A percentile compares a stretch with the other conserved stretches of the same genome.
phyloP scores from a whole-genome alignment of 257 asterid species.

The Catharanthus roseus region DNA sequence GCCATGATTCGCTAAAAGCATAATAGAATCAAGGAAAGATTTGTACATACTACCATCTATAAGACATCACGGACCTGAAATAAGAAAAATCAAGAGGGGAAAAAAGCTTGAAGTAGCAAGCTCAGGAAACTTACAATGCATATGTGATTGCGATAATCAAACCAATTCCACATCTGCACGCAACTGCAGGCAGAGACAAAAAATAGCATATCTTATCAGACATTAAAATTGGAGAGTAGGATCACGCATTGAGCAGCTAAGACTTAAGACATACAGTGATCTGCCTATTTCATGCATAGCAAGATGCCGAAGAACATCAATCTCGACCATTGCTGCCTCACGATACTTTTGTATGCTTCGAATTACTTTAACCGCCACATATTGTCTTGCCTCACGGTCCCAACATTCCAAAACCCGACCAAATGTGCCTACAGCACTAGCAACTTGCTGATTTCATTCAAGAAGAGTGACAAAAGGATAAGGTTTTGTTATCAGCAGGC shows the following conservation, averaged over 20 bases:
- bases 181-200: conserved; percentile 44
- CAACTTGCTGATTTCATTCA: conserved; percentile 71
- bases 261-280: conserved; percentile 49
- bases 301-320: conserved; percentile 62
- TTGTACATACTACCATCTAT: not conserved
- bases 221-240: conserved; percentile 14
- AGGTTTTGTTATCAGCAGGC: conserved; percentile 58
- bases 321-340: conserved; percentile 76
- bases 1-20: conserved; percentile 12
- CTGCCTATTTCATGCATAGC: conserved; percentile 45
- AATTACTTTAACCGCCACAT: conserved; percentile 72
- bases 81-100: not conserved
- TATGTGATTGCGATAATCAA: conserved; percentile 78
- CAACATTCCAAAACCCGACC: conserved; percentile 94
- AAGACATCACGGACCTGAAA: not conserved
- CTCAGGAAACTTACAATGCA: conserved; percentile 61
- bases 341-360: conserved; percentile 75
- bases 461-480: conserved; percentile 54
- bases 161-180: conserved; percentile 74
- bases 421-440: conserved; percentile 93
- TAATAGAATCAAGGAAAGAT: conserved; percentile 1
- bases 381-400: conserved; percentile 60
- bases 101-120: conserved; percentile 8
- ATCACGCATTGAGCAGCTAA: conserved; percentile 6
- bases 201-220: conserved; percentile 5